Percentiles rank a stretch among this genome's conserved stretches.
phyloP scores from a whole-genome alignment of 192 early-diverging fungal species.

The Entomortierella parvispora region DNA sequence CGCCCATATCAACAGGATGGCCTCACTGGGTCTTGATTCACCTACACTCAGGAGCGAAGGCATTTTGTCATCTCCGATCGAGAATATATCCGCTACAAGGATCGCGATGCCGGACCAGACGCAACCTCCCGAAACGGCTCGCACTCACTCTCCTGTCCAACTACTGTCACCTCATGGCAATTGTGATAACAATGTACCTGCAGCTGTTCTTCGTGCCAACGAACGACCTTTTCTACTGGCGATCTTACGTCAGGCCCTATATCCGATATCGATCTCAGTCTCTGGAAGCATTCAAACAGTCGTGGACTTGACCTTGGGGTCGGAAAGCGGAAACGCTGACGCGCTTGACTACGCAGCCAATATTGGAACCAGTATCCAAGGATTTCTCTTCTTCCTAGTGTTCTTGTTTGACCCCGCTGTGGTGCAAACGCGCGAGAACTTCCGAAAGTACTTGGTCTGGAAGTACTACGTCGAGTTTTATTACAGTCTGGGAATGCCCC shows the following conservation, averaged over 20 bases:
- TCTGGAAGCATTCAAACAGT: conserved; percentile 42
- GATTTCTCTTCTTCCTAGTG: conserved; percentile 42
- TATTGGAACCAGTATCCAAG: conserved; percentile 37
- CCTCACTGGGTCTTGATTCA: conserved; percentile 1
- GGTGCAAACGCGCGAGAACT: conserved; percentile 26
- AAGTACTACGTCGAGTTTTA: conserved; percentile 48
- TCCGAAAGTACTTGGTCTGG: conserved; percentile 44
- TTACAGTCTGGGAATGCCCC: conserved; percentile 36
- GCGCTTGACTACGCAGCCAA: conserved; percentile 16
- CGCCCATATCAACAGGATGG: neutral
- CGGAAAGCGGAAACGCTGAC: neutral
- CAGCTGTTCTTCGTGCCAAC: neutral
- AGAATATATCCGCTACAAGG: neutral
- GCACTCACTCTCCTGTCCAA: too few species aligned
- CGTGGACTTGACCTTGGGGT: conserved; percentile 24
- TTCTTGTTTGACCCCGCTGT: conserved; percentile 47
- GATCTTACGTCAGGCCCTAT: conserved; percentile 39
- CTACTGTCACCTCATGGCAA: too few species aligned
- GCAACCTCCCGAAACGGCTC: too few species aligned
- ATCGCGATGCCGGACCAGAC: neutral
- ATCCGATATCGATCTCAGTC: conserved; percentile 37
- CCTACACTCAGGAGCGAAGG: conserved; percentile 10
- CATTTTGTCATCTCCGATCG: neutral
- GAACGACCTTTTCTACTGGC: conserved; percentile 26
- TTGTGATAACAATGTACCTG: too few species aligned